A percentile compares a stretch with the other conserved stretches of the same genome.
These are phyloP conservation scores for Marsdenia floribunda DNA, from an alignment of 257 asterid genomes.

Conservation along the genomic window DNA sequence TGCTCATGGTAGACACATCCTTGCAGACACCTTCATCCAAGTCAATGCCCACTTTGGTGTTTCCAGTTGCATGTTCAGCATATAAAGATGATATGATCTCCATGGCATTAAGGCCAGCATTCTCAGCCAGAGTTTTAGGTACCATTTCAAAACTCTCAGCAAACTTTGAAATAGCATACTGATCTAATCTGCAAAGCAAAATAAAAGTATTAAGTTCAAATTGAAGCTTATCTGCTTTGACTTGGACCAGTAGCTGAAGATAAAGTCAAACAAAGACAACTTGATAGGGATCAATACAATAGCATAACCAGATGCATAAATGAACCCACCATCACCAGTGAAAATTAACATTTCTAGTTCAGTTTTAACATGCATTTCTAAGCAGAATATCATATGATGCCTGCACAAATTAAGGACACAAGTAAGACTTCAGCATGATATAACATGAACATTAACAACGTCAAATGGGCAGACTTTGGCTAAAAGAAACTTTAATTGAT, in stretches of 20 bases:
- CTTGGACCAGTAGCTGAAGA: neutral
- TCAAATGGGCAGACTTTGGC: neutral
- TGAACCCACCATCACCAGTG: neutral
- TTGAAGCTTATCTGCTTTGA: neutral
- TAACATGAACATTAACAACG: neutral
- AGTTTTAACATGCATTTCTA: neutral
- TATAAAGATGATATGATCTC: slow-evolving; percentile 85
- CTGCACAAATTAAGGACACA: neutral
- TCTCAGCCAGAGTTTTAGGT: slow-evolving; percentile 90
- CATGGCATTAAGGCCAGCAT: slow-evolving; percentile 95
- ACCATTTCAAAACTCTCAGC: slow-evolving; percentile 98
- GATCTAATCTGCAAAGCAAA: slow-evolving; percentile 68
- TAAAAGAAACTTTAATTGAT: neutral
- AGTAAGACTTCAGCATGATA: neutral
- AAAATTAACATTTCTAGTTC: neutral
- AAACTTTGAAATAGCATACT: slow-evolving; percentile 89
- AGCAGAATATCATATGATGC: neutral
- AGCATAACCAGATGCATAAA: neutral
- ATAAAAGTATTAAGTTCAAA: neutral
- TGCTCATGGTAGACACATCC: slow-evolving; percentile 48
- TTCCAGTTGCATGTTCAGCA: slow-evolving; percentile 88
- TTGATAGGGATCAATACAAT: neutral
- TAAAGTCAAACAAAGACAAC: neutral
- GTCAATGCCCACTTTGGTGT: slow-evolving; percentile 76
- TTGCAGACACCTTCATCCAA: slow-evolving; percentile 79